These are phyloP conservation scores for Fusarium goolgardi DNA, from an alignment of 2,329 filamentous ascomycete species.

Conservation along the genomic window DNA sequence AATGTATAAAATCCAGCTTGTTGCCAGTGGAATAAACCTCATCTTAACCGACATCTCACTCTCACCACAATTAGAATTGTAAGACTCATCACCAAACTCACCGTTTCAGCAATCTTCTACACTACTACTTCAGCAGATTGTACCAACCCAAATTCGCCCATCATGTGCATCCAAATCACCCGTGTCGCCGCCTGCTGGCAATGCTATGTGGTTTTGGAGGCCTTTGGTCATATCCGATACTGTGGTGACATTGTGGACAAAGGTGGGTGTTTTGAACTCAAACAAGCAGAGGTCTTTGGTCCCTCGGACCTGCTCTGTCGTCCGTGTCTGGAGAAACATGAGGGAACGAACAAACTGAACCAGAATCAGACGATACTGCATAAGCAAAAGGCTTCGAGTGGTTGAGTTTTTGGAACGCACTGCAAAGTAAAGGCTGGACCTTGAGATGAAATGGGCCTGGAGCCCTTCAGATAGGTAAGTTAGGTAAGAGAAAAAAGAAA, in stretches of 20 bases:
- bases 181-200: slow-evolving; percentile 17
- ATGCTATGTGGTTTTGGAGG: slow-evolving; percentile 5
- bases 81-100: not conserved
- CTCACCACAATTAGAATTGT: not conserved
- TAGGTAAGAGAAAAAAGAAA: not conserved
- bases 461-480: not conserved
- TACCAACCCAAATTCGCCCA: not conserved
- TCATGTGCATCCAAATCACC: slow-evolving; percentile 16
- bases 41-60: not conserved
- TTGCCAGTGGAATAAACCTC: not conserved
- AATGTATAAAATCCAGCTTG: not conserved
- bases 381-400: not conserved
- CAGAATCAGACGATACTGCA: not conserved
- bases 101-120: not conserved
- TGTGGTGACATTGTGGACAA: not conserved
- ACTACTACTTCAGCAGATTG: not conserved
- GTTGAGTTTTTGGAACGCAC: not conserved
- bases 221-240: slow-evolving; percentile 12
- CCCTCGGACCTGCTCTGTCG: slow-evolving; percentile 15
- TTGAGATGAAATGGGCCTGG: not conserved
- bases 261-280: not conserved
- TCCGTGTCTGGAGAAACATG: not conserved
- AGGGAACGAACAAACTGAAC: slow-evolving; percentile 17
- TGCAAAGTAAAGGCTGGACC: not conserved
- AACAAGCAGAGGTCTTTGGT: not conserved